phyloP scores from a whole-genome alignment of 2,329 filamentous ascomycete species.

The Cytospora chrysosperma region DNA sequence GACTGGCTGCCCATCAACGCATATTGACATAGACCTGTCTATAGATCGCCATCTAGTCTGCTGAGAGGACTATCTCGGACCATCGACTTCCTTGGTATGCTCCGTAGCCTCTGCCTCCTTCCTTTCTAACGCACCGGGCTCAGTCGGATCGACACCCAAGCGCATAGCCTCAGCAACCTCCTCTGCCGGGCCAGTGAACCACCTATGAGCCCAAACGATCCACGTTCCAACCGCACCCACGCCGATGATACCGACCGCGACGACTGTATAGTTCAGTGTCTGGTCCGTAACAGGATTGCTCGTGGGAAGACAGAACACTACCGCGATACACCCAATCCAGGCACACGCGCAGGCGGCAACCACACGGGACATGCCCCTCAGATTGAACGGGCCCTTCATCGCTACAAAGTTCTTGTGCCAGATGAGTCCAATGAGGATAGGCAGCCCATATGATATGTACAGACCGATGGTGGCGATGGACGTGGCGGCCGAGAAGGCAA shows the following conservation, averaged over 20 bases:
- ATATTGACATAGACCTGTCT: too few relatives aligned
- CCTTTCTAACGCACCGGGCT: slow-evolving; percentile 44
- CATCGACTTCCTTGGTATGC: slow-evolving; percentile 28
- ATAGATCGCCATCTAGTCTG: neutral
- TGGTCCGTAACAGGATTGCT: slow-evolving; percentile 55
- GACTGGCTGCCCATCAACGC: too few relatives aligned
- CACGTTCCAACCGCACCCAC: slow-evolving; percentile 48
- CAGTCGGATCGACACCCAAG: slow-evolving; percentile 46
- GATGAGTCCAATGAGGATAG: slow-evolving; percentile 54
- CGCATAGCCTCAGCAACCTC: slow-evolving; percentile 51
- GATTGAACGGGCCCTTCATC: slow-evolving; percentile 56
- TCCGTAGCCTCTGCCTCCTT: slow-evolving; percentile 30
- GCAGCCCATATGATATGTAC: slow-evolving; percentile 58
- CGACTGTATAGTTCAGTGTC: slow-evolving; percentile 59
- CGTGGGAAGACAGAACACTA: slow-evolving; percentile 58
- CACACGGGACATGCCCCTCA: slow-evolving; percentile 44
- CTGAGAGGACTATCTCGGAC: neutral
- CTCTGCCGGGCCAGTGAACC: slow-evolving; percentile 56
- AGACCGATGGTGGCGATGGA: slow-evolving; percentile 59
- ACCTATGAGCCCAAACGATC: slow-evolving; percentile 51
- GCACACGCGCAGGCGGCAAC: slow-evolving; percentile 47
- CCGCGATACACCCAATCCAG: slow-evolving; percentile 56
- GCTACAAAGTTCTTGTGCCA: slow-evolving; percentile 48
- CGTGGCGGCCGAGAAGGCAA: slow-evolving; percentile 58
- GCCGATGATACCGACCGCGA: slow-evolving; percentile 57